phyloP scores from a whole-genome alignment of 805 yeast species.

The Lipomyces sp. region DNA sequence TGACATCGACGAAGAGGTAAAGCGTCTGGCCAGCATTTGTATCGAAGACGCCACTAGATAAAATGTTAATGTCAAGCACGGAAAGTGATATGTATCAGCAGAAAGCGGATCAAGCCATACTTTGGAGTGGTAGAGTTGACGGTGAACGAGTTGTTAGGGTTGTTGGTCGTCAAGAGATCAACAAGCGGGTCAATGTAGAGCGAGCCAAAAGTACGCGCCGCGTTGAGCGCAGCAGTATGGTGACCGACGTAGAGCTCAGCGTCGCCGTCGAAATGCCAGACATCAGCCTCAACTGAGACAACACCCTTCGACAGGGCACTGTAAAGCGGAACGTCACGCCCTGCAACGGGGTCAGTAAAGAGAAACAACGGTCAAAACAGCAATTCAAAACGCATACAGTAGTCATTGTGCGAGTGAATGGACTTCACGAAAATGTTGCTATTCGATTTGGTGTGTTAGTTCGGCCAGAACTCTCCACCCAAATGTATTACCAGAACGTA shows the following conservation, averaged over 20 bases:
- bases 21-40: slow-evolving; percentile 52
- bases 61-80: background rate
- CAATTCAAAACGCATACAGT: slow-evolving; percentile 43
- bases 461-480: too few species aligned
- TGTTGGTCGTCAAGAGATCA: slow-evolving; percentile 49
- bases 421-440: slow-evolving; percentile 40
- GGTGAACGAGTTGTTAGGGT: slow-evolving; percentile 35
- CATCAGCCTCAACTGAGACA: slow-evolving; percentile 53
- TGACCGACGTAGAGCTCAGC: slow-evolving; percentile 53
- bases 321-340: slow-evolving; percentile 45
- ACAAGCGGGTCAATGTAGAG: slow-evolving; percentile 56
- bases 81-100: too few species aligned
- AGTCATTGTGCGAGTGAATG: slow-evolving; percentile 57
- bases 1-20: slow-evolving; percentile 60
- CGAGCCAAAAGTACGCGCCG: slow-evolving; percentile 46
- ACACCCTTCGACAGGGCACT: slow-evolving; percentile 50
- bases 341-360: background rate
- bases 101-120: slow-evolving; percentile 1
- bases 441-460: too few species aligned
- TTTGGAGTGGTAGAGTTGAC: slow-evolving; percentile 20
- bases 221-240: slow-evolving; percentile 46
- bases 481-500: background rate
- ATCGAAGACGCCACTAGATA: slow-evolving; percentile 41
- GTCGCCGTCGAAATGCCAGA: slow-evolving; percentile 47
- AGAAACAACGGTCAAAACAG: background rate